These are phyloP conservation scores for Eucalyptus guilfoylei DNA, from an alignment of 345 rosid genomes.

Conservation along the genomic window DNA sequence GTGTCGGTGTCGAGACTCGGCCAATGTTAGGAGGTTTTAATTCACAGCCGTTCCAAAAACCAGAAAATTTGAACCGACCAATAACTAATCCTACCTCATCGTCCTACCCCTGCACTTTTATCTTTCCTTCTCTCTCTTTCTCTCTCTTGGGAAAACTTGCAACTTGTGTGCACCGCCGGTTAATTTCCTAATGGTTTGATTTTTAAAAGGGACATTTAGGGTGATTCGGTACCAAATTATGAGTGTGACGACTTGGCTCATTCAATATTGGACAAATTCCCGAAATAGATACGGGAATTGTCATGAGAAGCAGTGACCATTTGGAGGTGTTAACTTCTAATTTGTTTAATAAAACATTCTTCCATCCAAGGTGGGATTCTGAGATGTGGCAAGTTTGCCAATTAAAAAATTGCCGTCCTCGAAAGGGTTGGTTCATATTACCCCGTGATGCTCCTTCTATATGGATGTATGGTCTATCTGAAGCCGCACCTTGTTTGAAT, in stretches of 20 bases:
- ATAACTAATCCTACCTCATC: not conserved
- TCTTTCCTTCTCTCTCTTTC: not conserved
- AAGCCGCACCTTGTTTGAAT: not conserved
- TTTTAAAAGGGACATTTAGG: not conserved
- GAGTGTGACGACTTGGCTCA: not conserved
- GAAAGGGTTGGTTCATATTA: not conserved
- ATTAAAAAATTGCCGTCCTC: not conserved
- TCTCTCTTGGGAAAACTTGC: not conserved
- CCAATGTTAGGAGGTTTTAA: not conserved
- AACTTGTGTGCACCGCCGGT: not conserved
- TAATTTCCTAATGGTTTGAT: not conserved
- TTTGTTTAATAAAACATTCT: not conserved
- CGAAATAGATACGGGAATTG: not conserved
- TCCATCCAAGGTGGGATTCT: not conserved
- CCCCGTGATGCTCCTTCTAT: not conserved
- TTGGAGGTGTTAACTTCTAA: not conserved
- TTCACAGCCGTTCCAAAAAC: not conserved
- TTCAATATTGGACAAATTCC: not conserved
- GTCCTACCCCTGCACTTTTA: not conserved
- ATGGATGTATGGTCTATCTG: not conserved
- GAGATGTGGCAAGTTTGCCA: not conserved
- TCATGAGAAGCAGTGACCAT: not conserved
- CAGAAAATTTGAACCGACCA: not conserved
- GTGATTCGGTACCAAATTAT: not conserved
- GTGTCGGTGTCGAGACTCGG: not conserved